Evolutionary conservation across 768 basidiomycete species (phyloP).

Genomic region (Suillus alpinus): DNA sequence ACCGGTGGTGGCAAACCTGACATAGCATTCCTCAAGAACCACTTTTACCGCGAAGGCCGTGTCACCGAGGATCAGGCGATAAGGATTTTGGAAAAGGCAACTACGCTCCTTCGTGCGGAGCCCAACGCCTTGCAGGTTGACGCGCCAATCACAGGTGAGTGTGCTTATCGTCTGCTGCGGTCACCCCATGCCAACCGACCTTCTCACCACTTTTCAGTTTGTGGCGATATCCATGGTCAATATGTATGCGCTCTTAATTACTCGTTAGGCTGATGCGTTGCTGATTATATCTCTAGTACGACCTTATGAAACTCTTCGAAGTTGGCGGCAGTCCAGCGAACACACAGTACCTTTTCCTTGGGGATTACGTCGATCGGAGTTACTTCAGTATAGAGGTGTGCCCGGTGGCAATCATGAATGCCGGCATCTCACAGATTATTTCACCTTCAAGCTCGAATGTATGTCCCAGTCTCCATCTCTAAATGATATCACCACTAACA

Average conservation of each 20-base stretch:
- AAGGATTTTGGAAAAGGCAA: conserved; percentile 88
- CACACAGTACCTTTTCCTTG: conserved; percentile 88
- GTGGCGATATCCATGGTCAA: conserved; percentile 99
- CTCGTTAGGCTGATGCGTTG: conserved; percentile 6
- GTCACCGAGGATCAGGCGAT: conserved; percentile 93
- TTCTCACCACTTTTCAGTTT: conserved; percentile 49
- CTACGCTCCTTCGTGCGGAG: conserved; percentile 78
- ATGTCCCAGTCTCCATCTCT: conserved; percentile 29
- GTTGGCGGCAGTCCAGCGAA: conserved; percentile 93
- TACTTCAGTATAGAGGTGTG: conserved; percentile 90
- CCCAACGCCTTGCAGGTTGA: conserved; percentile 92
- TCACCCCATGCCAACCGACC: conserved; percentile 2
- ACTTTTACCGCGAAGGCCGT: conserved; percentile 96
- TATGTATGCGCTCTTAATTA: conserved; percentile 60
- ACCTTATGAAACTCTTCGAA: conserved; percentile 94
- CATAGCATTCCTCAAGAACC: conserved; percentile 95
- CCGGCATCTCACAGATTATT: conserved; percentile 96
- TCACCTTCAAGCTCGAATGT: conserved; percentile 99
- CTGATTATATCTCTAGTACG: conserved; percentile 53
- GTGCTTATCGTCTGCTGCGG: background rate
- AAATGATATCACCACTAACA: conserved; percentile 6
- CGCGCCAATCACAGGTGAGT: conserved; percentile 91
- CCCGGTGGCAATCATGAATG: conserved; percentile 94
- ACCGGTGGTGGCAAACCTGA: conserved; percentile 76
- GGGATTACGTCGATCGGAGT: conserved; percentile 91